Evolutionary conservation across 208 protist genomes (phyloP), one percentile per base, ranked within the genome.

Genomic region (Crithidia brevicula): DNA sequence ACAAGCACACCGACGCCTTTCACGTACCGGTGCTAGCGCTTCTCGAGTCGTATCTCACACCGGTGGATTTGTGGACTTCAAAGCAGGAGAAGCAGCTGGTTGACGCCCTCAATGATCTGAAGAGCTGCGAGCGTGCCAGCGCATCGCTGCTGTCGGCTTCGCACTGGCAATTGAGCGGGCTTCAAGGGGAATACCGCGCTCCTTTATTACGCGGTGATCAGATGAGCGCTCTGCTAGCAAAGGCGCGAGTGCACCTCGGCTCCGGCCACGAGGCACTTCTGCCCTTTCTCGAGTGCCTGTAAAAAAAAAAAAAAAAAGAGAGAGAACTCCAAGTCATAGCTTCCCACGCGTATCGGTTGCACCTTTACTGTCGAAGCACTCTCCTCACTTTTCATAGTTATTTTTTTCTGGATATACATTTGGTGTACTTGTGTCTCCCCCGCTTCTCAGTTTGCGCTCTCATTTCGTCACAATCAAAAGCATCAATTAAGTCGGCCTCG

Each of bases 41-140:
- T 4, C 63, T 82, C 20, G 79, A 95, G 38, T 74, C 57, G 10
- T 89, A 79, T 73, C 69, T 75, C 27, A 69, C 69, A 2, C 69
- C 61, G 11, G 54, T 47, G 13, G 69, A 50, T 8, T 33, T 52
- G 62, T 59, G 43, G 33, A 57, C 50, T 2, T 15, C 30, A 13
- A 59, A 67, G 20, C 42, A 51, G 25, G 16, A 64, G 31, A 28
- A 40, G 28, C 51, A 62, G 61, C 54, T 75, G n/a, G 45, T 68
- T 15, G 33, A 51, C n/a, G 69, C 53, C 1, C 53, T 75, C 1
- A 23, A 27, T 11, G 53, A 54, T 16, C 58, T 66, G 36, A 8
- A 22, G 6, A n/a, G 18, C 46, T 75, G 69, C 33, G 45, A 30
- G 11, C 40, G 42, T 2, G 52, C 34, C 20, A 28, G 31, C n/a